Base-by-base conservation (phyloP, 768 basidiomycete species). In the Hypholoma fasciculare region DNA sequence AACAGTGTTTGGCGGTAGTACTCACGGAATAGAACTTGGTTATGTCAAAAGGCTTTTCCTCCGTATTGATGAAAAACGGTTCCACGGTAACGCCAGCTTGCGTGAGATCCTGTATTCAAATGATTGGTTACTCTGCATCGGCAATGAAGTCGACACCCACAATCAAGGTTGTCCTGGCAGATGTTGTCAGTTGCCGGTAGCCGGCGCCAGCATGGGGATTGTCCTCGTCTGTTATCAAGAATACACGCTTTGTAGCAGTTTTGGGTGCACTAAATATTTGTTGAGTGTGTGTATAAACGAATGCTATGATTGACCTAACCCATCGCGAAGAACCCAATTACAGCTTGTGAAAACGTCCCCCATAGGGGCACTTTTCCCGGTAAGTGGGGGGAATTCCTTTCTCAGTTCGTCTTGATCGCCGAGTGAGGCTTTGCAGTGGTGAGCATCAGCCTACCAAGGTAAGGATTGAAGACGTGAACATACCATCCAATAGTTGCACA, bases 311-410 rank as follows among this genome's bases (percentile, higher is more conserved):
- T 51, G 40, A 46, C 65, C 82, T 58, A 59, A 97, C 96, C 90
- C 88, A 65, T 94, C 91, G 20, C 94, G 87, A 53, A 98, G 78
- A 17, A 94, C 82, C 85, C 89, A 90, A 61, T 94, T 96, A 64
- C 94, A 94, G 61, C 89, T 90, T 0, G 88, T 92, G 70, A 98
- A 91, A 0, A 96, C 90, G 62, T 95, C 93, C 16, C 92, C 92
- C 74, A 96, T 86, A 0, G 94, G 84, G 19, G 91, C 82, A 53
- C 82, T 81, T 53, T 80, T 85, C 36, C 76, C 74, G n/a, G 62
- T 68, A 37, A 86, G 62, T 1, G 87, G 92, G 42, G 85, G 87
- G 69, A 90, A 95, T n/a, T 74, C 76, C 9, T 77, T 79, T 52
- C 71, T 72, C 39, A 91, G 75, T 40, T 77, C 79, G 14, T 74